Evolutionary conservation across 2,329 filamentous ascomycete species (phyloP), one percentile per base, ranked within the genome.

Genomic region (Microcyclosporella mali): DNA sequence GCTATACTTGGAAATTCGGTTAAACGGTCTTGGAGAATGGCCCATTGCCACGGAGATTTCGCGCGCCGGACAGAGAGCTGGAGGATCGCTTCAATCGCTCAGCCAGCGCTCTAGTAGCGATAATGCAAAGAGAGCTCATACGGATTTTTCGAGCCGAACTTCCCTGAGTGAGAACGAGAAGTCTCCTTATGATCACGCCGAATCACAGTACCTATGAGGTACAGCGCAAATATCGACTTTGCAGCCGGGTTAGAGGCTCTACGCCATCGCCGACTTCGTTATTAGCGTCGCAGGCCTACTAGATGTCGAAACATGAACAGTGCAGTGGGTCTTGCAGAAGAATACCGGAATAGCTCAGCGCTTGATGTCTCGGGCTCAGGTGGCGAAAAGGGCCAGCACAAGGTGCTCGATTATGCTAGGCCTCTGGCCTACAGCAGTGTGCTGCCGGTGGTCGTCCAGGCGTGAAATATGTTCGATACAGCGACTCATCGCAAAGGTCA

Each of bases 141-240:
- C 44, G 16, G 45, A 47, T 25, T 33, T 37, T 37, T 44, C 40
- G 45, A 47, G 25, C n/a, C 36, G 45, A 2, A 47, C 45, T 6
- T 47, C 45, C 3, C 17, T 47, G n/a, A 41, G 21, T 6, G 45
- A 47, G 25, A 47, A 12, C n/a, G 35, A 30, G 10, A n/a, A 43
- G 14, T 16, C 9, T 11, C 40, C 17, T 6, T 36, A 33, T 11
- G 29, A 37, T 37, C n/a, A n/a, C n/a, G n/a, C n/a, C n/a, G n/a
- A n/a, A n/a, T n/a, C n/a, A n/a, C n/a, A n/a, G n/a, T n/a, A n/a
- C n/a, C n/a, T n/a, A n/a, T n/a, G n/a, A n/a, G n/a, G 11, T 37
- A 41, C 11, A 29, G 15, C 8, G 45, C 45, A n/a, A 16, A 36
- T 4, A 30, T 44, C 12, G 29, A 43, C 10, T 47, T 47, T 11